Evolutionary conservation across 2,329 filamentous ascomycete species (phyloP).

Genomic region (Cyclaneusma minus): DNA sequence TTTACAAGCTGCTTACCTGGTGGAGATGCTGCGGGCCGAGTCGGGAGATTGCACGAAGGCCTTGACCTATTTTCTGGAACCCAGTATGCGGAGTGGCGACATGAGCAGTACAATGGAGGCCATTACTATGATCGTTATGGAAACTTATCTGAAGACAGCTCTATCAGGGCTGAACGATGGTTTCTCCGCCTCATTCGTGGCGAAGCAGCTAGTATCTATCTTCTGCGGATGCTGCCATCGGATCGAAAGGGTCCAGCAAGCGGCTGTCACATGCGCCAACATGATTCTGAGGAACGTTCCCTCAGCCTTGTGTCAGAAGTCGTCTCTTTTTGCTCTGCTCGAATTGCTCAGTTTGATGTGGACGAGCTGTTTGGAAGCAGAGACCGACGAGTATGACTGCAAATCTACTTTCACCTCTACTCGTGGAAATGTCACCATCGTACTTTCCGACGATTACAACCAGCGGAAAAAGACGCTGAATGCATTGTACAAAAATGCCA

Average conservation of each 20-base stretch:
- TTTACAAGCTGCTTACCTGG: conserved; percentile 73
- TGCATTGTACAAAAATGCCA: conserved; percentile 60
- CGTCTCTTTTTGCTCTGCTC: conserved; percentile 80
- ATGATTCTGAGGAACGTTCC: conserved; percentile 74
- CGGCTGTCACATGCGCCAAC: conserved; percentile 70
- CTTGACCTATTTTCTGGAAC: conserved; percentile 87
- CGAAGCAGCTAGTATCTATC: conserved; percentile 69
- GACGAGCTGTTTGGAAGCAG: conserved; percentile 83
- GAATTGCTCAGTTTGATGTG: conserved; percentile 91
- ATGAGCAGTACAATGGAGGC: conserved; percentile 51
- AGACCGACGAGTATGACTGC: conserved; percentile 87
- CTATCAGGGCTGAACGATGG: conserved; percentile 53
- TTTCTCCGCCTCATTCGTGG: conserved; percentile 86
- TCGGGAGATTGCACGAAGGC: conserved; percentile 83
- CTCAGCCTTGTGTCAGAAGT: conserved; percentile 77
- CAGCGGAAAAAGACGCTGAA: conserved; percentile 70
- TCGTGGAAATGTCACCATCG: conserved; percentile 64
- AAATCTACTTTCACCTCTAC: conserved; percentile 65
- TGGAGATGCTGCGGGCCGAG: conserved; percentile 76
- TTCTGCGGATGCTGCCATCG: conserved; percentile 88
- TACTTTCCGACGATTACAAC: conserved; percentile 85
- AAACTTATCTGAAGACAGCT: conserved; percentile 65
- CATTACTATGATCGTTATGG: conserved; percentile 52
- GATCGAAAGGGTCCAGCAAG: conserved; percentile 79
- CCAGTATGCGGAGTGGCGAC: conserved; percentile 54